These are phyloP conservation scores for Turnera subulata DNA, from an alignment of 345 rosid species.

Conservation along the genomic window DNA sequence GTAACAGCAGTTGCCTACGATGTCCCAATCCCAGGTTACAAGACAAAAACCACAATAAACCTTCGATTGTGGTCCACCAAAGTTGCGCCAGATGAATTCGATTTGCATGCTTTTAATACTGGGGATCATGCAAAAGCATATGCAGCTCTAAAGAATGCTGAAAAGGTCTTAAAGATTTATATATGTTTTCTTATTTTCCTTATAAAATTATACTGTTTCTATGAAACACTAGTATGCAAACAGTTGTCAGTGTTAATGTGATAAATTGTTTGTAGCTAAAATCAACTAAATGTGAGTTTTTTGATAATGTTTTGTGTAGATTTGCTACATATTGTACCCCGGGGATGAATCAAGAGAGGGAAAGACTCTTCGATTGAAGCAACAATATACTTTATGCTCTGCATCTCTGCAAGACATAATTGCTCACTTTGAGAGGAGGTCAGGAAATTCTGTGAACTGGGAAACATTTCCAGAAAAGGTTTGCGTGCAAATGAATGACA, in stretches of 20 bases:
- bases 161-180: constrained; percentile 31
- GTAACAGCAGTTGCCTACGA: constrained; percentile 38
- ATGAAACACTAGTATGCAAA: not conserved
- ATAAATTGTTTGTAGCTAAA: not conserved
- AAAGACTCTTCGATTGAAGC: constrained; percentile 50
- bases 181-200: too few species aligned
- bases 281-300: too few species aligned
- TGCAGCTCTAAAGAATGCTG: constrained; percentile 41
- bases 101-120: constrained; percentile 33
- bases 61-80: constrained; percentile 52
- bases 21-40: constrained; percentile 50
- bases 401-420: constrained; percentile 53
- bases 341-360: constrained; percentile 49
- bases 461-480: constrained; percentile 43
- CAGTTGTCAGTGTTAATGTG: not conserved
- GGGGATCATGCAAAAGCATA: constrained; percentile 51
- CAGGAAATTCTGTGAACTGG: constrained; percentile 32
- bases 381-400: constrained; percentile 50
- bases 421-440: constrained; percentile 39
- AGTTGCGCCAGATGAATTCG: constrained; percentile 36
- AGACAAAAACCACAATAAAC: constrained; percentile 45
- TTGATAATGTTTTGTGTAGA: constrained; percentile 20
- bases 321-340: constrained; percentile 48
- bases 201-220: not conserved
- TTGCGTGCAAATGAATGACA: constrained; percentile 55